Conservation (phyloP, 768 basidiomycete genomes). For the Inosperma sp. region DNA sequence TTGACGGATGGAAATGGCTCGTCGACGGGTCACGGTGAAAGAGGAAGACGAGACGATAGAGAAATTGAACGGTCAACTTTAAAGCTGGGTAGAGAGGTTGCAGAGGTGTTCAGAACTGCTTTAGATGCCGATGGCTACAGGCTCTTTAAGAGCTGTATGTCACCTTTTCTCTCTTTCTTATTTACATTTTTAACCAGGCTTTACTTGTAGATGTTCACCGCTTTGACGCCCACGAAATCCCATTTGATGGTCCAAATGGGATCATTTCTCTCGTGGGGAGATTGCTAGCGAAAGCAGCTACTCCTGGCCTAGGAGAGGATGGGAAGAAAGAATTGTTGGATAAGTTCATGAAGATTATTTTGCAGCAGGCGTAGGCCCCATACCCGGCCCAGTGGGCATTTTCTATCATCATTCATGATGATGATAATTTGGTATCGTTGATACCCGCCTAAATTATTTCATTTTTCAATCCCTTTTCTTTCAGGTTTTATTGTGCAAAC, state of each 20-base stretch:
- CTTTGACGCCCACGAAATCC: slow-evolving; percentile 70
- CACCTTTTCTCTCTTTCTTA: slow-evolving; percentile 6
- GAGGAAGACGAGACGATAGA: slow-evolving; percentile 11
- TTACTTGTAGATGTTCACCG: slow-evolving; percentile 56
- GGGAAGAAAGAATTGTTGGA: slow-evolving; percentile 53
- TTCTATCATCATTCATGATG: not conserved
- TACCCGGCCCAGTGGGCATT: not conserved
- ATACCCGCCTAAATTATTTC: not conserved
- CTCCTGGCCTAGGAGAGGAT: slow-evolving; percentile 43
- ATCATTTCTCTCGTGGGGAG: slow-evolving; percentile 61
- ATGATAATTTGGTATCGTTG: not conserved
- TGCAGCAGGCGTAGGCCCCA: slow-evolving; percentile 39
- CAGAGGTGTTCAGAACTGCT: slow-evolving; percentile 43
- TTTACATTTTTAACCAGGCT: not conserved
- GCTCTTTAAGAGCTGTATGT: slow-evolving; percentile 63
- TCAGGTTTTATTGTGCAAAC: too few species aligned
- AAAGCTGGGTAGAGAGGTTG: slow-evolving; percentile 42
- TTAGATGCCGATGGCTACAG: slow-evolving; percentile 45
- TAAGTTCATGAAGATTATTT: slow-evolving; percentile 56
- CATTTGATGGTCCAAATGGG: slow-evolving; percentile 69
- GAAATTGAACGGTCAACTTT: slow-evolving; percentile 27
- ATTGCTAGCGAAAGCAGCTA: slow-evolving; percentile 44
- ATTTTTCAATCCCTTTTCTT: too few species aligned
- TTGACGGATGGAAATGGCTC: not conserved
- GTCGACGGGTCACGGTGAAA: slow-evolving; percentile 19